These are phyloP conservation scores for Lachancea fermentati DNA, from an alignment of 805 yeast species.

Conservation along the genomic window DNA sequence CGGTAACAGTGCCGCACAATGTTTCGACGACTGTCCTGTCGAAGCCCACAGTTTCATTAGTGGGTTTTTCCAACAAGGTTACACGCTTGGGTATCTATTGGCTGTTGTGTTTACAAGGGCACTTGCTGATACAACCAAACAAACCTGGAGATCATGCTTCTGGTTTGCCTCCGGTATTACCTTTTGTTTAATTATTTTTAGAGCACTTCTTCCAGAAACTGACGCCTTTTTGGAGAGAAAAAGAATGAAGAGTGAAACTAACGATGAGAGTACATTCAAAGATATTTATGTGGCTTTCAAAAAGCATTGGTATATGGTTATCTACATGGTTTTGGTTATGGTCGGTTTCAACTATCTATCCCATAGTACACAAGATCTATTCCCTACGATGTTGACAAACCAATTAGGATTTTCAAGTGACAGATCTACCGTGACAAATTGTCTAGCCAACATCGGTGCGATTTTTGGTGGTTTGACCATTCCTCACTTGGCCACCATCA, in stretches of 20 bases:
- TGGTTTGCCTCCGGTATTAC: conserved; percentile 63
- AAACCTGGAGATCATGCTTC: conserved; percentile 58
- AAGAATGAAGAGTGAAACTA: conserved; percentile 28
- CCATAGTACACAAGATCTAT: conserved; percentile 71
- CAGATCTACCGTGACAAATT: conserved; percentile 51
- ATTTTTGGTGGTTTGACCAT: conserved; percentile 53
- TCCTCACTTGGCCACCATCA: conserved; percentile 61
- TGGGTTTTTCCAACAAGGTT: conserved; percentile 76
- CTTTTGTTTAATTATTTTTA: conserved; percentile 36
- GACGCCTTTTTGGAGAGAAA: conserved; percentile 42
- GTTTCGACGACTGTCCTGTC: conserved; percentile 57
- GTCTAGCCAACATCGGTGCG: conserved; percentile 63
- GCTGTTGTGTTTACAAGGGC: conserved; percentile 63
- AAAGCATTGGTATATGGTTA: conserved; percentile 51
- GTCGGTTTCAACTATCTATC: conserved; percentile 63
- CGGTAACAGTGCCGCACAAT: conserved; percentile 58
- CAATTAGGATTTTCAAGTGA: conserved; percentile 44
- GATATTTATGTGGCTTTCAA: conserved; percentile 33
- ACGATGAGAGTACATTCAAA: conserved; percentile 26
- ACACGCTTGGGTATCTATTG: conserved; percentile 59
- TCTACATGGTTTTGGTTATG: conserved; percentile 53
- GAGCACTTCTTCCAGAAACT: conserved; percentile 44
- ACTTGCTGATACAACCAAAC: conserved; percentile 44
- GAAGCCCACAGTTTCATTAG: conserved; percentile 55
- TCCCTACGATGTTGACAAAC: conserved; percentile 52